Conservation (phyloP, 805 yeast species). For the Teunomyces barrocoloradensis region DNA sequence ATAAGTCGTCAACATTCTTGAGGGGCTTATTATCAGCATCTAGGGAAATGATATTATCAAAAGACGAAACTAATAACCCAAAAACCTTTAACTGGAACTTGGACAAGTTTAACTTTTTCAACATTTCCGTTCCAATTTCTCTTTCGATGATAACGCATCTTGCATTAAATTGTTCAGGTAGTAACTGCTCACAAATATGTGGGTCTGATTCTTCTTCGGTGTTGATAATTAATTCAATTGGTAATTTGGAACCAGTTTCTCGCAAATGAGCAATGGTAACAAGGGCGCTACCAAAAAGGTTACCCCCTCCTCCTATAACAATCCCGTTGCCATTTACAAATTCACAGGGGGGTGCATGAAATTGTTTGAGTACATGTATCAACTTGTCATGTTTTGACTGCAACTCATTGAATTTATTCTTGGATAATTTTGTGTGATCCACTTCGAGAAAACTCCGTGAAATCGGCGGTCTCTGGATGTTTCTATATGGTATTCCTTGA, state of each 20-base stretch:
- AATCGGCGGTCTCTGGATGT: constrained; percentile 11
- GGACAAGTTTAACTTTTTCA: constrained; percentile 14
- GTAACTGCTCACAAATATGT: constrained; percentile 26
- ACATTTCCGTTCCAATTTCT: constrained; percentile 21
- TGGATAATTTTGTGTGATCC: constrained; percentile 13
- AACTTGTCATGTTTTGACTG: constrained; percentile 25
- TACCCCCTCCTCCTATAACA: constrained; percentile 30
- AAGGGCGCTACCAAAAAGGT: constrained; percentile 26
- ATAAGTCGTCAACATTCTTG: constrained; percentile 26
- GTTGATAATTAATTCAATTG: constrained; percentile 34
- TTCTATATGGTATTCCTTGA: constrained; percentile 9
- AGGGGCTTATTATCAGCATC: constrained; percentile 36
- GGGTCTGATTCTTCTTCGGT: constrained; percentile 20
- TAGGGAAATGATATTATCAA: constrained; percentile 29
- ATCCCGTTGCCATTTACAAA: constrained; percentile 33
- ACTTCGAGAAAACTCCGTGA: constrained; percentile 11
- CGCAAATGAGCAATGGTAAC: constrained; percentile 29
- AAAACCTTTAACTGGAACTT: constrained; percentile 30
- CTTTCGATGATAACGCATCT: constrained; percentile 26
- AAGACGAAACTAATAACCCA: constrained; percentile 32
- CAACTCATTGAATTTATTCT: constrained; percentile 18
- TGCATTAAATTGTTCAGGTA: constrained; percentile 22
- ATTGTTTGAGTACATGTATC: constrained; percentile 22
- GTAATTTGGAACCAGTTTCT: constrained; percentile 31
- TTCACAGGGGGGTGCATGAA: constrained; percentile 24